Percentiles rank a stretch among this genome's conserved stretches.
Evolutionary conservation across 2,329 filamentous ascomycete genomes (phyloP).

Genomic region (Dactylellina drechsleri): DNA sequence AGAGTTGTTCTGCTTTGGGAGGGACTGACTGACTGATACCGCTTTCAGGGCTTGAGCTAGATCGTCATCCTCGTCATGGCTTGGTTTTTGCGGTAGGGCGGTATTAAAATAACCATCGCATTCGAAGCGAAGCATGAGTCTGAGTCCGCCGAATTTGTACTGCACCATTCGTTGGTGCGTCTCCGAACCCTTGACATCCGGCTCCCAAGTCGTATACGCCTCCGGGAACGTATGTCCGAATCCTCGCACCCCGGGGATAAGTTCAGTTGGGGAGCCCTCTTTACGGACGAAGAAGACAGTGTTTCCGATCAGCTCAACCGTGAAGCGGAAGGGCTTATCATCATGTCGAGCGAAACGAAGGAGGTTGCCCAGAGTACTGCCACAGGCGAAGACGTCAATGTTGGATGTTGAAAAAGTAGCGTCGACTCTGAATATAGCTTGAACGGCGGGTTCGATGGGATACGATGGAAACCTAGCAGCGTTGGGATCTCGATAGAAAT

Average conservation of each 20-base stretch:
- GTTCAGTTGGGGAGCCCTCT: conserved; percentile 70
- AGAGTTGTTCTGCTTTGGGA: conserved; percentile 29
- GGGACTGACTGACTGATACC: conserved; percentile 36
- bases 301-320: conserved; percentile 68
- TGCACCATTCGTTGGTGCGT: conserved; percentile 39
- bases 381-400: conserved; percentile 71
- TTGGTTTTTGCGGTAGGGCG: conserved; percentile 17
- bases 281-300: conserved; percentile 73
- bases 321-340: conserved; percentile 68
- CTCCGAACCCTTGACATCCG: conserved; percentile 62
- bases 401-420: conserved; percentile 60
- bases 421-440: conserved; percentile 62
- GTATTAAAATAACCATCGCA: conserved; percentile 42
- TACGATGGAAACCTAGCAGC: conserved; percentile 66
- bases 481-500: conserved; percentile 69
- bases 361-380: conserved; percentile 71
- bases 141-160: conserved; percentile 42
- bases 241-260: conserved; percentile 68
- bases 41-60: conserved; percentile 24
- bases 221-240: conserved; percentile 76
- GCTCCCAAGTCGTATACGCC: conserved; percentile 72
- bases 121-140: conserved; percentile 34
- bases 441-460: conserved; percentile 67
- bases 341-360: conserved; percentile 67
- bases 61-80: conserved; percentile 21